Percentiles rank a stretch among this genome's conserved stretches.
phyloP scores from a whole-genome alignment of 78 protist genomes.

The Mastigamoeba balamuthi region DNA sequence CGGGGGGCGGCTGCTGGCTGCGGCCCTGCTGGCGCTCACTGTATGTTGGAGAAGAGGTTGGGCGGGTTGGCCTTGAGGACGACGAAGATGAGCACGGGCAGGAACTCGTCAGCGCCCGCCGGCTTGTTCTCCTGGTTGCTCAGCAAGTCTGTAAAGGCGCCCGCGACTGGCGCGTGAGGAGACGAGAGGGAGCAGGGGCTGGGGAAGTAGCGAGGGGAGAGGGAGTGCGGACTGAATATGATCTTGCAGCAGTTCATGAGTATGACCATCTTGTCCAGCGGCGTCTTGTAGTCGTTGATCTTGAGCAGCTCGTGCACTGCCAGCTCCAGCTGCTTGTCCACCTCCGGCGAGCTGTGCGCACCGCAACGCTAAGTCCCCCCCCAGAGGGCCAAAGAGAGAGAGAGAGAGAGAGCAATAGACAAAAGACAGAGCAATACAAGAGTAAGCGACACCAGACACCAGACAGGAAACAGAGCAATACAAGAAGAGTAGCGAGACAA shows the following conservation, averaged over 20 bases:
- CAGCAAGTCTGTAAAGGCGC: neutral
- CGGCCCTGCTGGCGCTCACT: neutral
- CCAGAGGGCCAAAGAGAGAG: too few species aligned
- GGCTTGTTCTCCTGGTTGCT: constrained; percentile 8
- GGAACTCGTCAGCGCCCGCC: constrained; percentile 71
- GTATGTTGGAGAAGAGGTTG: constrained; percentile 39
- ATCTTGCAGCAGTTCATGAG: constrained; percentile 64
- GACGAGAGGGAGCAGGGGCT: neutral
- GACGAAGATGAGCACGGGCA: constrained; percentile 64
- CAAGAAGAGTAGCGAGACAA: too few species aligned
- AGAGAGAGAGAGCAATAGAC: too few species aligned
- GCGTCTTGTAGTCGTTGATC: constrained; percentile 59
- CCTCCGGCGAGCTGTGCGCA: too few species aligned
- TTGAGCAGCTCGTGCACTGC: constrained; percentile 40
- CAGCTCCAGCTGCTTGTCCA: too few species aligned
- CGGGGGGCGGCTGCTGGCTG: neutral
- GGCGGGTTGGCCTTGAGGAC: constrained; percentile 60
- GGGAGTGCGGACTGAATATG: constrained; percentile 18
- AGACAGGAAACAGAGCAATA: too few species aligned
- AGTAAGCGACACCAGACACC: too few species aligned
- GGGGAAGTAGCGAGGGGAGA: neutral
- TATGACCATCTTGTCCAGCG: constrained; percentile 69
- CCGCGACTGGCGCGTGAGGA: neutral
- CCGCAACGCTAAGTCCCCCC: too few species aligned
- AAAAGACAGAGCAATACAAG: too few species aligned